Evolutionary conservation across 768 basidiomycete species (phyloP), one percentile per base, ranked within the genome.

Genomic region (Tricholoma bakamatsutake): DNA sequence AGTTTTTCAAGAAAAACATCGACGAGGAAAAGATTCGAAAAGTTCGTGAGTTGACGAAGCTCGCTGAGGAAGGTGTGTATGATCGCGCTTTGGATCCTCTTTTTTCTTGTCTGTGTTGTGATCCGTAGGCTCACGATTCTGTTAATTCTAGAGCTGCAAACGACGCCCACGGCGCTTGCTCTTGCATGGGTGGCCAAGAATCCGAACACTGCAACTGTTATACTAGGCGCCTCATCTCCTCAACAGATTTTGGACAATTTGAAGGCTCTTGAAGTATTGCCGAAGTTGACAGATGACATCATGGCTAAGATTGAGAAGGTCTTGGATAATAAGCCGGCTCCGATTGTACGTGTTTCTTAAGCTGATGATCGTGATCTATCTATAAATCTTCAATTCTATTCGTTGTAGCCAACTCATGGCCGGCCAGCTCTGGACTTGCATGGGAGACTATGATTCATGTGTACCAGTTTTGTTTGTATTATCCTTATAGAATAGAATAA

Each of bases 101-200:
- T 17, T 35, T 11, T 11, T n/a, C 47, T 52, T 43, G 47, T 24
- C 52, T 34, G 34, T 4, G 34, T 12, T 35, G 34, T 17, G 6
- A n/a, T 18, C 8, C n/a, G 7, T n/a, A 35, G 10, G 34, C 18
- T 8, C 18, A 34, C 13, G 43, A 28, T 46, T 30, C 27, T 30
- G 24, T 2, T 55, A 7, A 46, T 53, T 17, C 24, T 62, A 81
- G 80, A 81, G 58, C 73, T 92, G 42, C 77, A 77, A 18, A 80
- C 81, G 52, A 83, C 75, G 1, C 75, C 80, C 39, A 72, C 81
- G 33, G 80, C 82, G n/a, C 76, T 93, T 34, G 85, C 91, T 5
- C 78, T 92, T 43, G 90, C 90, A 9, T 93, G 89, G 88, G 71
- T 85, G 7, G 80, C 84, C 27, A 75, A 68, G 59, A 84, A 87